phyloP scores from a whole-genome alignment of 345 rosid species.

The Brassica juncea region DNA sequence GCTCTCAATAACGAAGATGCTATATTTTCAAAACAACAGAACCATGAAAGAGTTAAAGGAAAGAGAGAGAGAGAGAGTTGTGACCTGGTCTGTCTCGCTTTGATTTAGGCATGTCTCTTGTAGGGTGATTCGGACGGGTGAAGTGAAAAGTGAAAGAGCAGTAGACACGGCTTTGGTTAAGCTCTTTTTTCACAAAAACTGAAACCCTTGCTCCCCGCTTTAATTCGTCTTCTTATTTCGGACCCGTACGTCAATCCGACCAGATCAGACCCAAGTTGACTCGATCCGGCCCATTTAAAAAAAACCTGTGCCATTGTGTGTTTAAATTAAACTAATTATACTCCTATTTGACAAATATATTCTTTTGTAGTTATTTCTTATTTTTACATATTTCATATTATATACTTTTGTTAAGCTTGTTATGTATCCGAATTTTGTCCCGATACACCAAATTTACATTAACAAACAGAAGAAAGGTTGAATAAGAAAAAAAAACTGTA shows the following conservation, averaged over 20 bases:
- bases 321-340: no score
- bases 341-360: no score
- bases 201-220: constrained; percentile 34
- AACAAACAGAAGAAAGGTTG: no score
- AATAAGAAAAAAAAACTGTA: background rate
- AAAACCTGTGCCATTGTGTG: background rate
- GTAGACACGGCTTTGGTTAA: constrained; percentile 29
- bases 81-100: constrained; percentile 85
- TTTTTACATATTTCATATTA: no score
- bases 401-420: no score
- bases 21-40: constrained; percentile 39
- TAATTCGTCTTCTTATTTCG: background rate
- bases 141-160: constrained; percentile 17
- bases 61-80: constrained; percentile 35
- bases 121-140: constrained; percentile 3
- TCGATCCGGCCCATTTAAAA: background rate
- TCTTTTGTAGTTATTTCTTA: no score
- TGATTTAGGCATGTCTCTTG: constrained; percentile 77
- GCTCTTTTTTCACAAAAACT: background rate
- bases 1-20: constrained; percentile 45
- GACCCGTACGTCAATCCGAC: constrained; percentile 21
- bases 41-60: background rate
- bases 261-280: background rate
- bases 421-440: background rate
- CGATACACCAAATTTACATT: background rate